A percentile compares a stretch with the other conserved stretches of the same genome.
Evolutionary conservation across 805 yeast species (phyloP).

Genomic region (Wickerhamomyces pijperi): DNA sequence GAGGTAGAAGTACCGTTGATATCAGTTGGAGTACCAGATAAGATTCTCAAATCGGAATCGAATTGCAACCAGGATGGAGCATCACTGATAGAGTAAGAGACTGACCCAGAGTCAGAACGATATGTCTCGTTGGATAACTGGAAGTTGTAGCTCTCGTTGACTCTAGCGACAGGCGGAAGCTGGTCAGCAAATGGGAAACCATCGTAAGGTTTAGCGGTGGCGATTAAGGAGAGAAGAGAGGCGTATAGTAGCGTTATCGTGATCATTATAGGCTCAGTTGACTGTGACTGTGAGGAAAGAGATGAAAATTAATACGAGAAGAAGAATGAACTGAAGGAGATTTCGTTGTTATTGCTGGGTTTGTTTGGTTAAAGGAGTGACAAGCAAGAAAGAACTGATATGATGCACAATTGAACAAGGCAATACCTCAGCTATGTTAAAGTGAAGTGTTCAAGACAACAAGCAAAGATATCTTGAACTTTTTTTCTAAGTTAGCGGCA

Average conservation of each 20-base stretch:
- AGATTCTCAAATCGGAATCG: slow-evolving; percentile 45
- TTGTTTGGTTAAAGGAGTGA: too few species aligned
- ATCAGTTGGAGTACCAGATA: slow-evolving; percentile 55
- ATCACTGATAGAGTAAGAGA: slow-evolving; percentile 43
- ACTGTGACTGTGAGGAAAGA: too few species aligned
- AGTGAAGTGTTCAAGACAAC: background rate
- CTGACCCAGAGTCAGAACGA: slow-evolving; percentile 29
- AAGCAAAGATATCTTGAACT: background rate
- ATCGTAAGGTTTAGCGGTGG: slow-evolving; percentile 27
- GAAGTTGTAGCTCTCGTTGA: slow-evolving; percentile 49
- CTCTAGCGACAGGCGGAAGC: slow-evolving; percentile 79
- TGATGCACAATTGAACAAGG: background rate
- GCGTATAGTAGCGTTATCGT: background rate
- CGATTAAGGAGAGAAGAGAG: background rate
- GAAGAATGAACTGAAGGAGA: too few species aligned
- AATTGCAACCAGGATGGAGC: slow-evolving; percentile 76
- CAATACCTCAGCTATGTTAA: too few species aligned
- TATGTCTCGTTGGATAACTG: slow-evolving; percentile 65
- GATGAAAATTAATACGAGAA: too few species aligned
- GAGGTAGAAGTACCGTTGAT: slow-evolving; percentile 27
- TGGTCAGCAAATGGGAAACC: slow-evolving; percentile 79
- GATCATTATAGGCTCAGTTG: too few species aligned
- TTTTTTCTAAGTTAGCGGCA: too few species aligned
- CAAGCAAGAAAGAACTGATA: too few species aligned
- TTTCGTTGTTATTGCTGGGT: too few species aligned